Percentiles rank a stretch among this genome's conserved stretches.
Conservation (phyloP, 805 yeast genomes). For the Huiozyma sinensis region DNA sequence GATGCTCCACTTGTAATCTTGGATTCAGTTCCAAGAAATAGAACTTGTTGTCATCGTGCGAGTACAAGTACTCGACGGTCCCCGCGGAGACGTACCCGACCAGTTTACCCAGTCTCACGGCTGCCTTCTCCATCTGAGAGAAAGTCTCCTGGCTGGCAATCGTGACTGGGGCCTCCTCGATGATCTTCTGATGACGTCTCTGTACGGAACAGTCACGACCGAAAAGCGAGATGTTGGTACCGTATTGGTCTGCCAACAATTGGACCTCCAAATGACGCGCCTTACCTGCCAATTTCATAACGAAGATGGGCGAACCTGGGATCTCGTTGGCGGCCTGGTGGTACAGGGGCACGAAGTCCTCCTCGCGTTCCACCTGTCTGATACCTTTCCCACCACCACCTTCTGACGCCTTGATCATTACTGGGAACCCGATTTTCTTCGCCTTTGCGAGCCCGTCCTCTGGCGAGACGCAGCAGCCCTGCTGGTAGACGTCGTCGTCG, state of each 20-base stretch:
- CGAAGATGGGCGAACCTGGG: constrained; percentile 97
- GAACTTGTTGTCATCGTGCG: constrained; percentile 87
- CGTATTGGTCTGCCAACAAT: constrained; percentile 94
- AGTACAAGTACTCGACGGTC: constrained; percentile 94
- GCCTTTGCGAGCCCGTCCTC: constrained; percentile 88
- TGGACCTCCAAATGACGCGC: constrained; percentile 99
- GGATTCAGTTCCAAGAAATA: constrained; percentile 96
- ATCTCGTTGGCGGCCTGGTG: constrained; percentile 95
- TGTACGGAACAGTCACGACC: constrained; percentile 99
- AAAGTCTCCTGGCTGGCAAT: constrained; percentile 82
- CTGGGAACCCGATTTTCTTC: constrained; percentile 86
- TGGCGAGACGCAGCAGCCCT: constrained; percentile 81
- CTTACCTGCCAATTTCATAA: constrained; percentile 93
- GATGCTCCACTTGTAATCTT: constrained; percentile 98
- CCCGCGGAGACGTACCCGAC: constrained; percentile 99
- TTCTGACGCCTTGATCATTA: constrained; percentile 98
- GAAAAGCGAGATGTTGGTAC: constrained; percentile 90
- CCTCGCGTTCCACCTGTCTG: constrained; percentile 83
- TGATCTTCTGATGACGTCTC: constrained; percentile 97
- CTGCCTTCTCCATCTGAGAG: constrained; percentile 89
- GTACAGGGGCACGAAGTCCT: constrained; percentile 64
- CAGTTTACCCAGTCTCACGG: constrained; percentile 89
- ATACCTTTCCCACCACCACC: constrained; percentile 99
- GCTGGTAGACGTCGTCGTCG: constrained; percentile 65
- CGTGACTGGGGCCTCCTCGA: constrained; percentile 98